Evolutionary conservation across 2,329 filamentous ascomycete species (phyloP).

Genomic region (Penicillium sp.): DNA sequence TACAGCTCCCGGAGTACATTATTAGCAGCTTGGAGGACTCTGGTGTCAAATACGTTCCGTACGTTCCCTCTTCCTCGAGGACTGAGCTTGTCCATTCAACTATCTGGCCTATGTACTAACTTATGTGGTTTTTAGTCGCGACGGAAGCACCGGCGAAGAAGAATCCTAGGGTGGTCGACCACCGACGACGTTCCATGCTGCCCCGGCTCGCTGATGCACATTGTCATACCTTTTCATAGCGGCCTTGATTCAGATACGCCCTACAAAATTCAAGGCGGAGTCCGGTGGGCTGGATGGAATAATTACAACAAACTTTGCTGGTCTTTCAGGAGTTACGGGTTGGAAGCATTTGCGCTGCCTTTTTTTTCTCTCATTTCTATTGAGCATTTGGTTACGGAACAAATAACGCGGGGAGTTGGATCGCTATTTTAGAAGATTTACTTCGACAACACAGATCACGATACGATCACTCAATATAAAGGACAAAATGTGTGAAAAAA

Average conservation of each 20-base stretch:
- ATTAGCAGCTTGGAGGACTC: conserved; percentile 62
- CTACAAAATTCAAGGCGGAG: conserved; percentile 12
- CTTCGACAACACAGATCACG: neutral
- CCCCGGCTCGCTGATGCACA: neutral
- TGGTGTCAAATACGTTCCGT: conserved; percentile 67
- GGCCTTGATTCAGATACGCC: conserved; percentile 21
- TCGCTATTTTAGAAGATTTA: conserved; percentile 12
- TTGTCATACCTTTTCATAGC: conserved; percentile 8
- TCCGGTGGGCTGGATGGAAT: conserved; percentile 9
- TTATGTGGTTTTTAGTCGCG: conserved; percentile 41
- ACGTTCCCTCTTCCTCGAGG: conserved; percentile 33
- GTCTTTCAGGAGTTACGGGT: conserved; percentile 30
- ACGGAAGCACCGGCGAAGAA: conserved; percentile 55
- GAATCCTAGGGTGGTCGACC: conserved; percentile 39
- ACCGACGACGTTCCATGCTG: conserved; percentile 4
- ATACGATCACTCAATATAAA: neutral
- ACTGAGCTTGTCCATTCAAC: neutral
- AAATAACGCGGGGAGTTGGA: conserved; percentile 19
- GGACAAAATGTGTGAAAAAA: conserved; percentile 8
- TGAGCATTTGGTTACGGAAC: conserved; percentile 23
- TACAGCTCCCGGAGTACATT: conserved; percentile 62
- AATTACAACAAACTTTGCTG: conserved; percentile 14
- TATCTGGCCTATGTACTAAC: conserved; percentile 17
- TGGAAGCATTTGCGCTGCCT: conserved; percentile 30
- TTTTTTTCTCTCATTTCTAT: conserved; percentile 23